These are phyloP conservation scores for Ascochyta koolunga DNA, from an alignment of 2,329 filamentous ascomycete species.

Conservation along the genomic window DNA sequence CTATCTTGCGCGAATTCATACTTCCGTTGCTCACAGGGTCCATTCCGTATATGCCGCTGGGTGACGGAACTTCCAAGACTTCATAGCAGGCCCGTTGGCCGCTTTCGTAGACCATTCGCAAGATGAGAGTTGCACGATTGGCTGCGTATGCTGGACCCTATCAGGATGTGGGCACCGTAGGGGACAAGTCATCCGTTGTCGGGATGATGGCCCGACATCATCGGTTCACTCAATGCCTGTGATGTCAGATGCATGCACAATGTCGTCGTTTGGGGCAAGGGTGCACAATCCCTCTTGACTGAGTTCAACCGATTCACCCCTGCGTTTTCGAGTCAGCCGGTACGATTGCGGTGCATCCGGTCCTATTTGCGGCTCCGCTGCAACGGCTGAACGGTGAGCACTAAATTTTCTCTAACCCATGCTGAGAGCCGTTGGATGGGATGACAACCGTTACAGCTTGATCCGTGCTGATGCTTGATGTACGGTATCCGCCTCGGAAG, in stretches of 20 bases:
- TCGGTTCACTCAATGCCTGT: neutral
- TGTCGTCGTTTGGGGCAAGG: conserved; percentile 8
- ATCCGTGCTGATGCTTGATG: neutral
- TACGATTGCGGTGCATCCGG: conserved; percentile 8
- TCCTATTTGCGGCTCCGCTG: conserved; percentile 3
- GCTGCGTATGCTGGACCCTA: neutral
- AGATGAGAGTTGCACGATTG: neutral
- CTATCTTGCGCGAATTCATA: neutral
- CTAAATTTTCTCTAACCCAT: neutral
- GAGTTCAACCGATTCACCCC: neutral
- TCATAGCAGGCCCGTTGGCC: neutral
- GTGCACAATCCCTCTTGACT: neutral
- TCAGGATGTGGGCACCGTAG: neutral
- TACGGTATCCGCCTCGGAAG: neutral
- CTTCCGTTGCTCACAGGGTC: neutral
- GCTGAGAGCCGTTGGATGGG: neutral
- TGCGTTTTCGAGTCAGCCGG: conserved; percentile 8
- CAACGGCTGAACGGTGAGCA: neutral
- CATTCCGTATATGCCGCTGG: neutral
- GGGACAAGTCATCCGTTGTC: neutral
- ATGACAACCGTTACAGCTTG: neutral
- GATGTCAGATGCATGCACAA: conserved; percentile 12
- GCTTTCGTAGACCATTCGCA: neutral
- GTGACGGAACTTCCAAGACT: neutral
- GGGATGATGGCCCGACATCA: neutral